Percentiles rank a stretch among this genome's conserved stretches.
phyloP scores from a whole-genome alignment of 768 basidiomycete species.

The Dentipellis fragilis region DNA sequence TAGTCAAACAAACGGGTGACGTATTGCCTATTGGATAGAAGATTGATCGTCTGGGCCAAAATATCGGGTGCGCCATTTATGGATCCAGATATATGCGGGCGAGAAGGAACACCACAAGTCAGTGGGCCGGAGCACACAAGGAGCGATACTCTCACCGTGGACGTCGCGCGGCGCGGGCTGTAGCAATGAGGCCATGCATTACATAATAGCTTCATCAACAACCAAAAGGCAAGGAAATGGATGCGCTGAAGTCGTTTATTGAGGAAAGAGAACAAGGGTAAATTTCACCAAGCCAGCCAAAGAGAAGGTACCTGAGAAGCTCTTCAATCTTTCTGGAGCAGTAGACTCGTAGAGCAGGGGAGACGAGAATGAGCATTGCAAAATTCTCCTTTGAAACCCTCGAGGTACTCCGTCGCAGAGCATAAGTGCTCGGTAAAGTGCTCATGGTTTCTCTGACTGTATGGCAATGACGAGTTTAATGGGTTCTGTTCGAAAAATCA shows the following conservation, averaged over 20 bases:
- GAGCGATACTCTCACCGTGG: no score
- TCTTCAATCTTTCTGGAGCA: no score
- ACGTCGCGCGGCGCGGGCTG: no score
- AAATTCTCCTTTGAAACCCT: slow-evolving; percentile 30
- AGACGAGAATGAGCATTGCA: slow-evolving; percentile 29
- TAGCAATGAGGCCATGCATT: no score
- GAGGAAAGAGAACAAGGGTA: no score
- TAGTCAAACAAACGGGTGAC: slow-evolving; percentile 37
- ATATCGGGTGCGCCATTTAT: slow-evolving; percentile 30
- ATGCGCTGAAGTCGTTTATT: neutral
- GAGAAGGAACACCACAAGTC: neutral
- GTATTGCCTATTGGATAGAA: slow-evolving; percentile 59
- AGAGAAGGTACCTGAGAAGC: no score
- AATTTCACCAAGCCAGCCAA: no score
- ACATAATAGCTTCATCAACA: no score
- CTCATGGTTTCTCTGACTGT: slow-evolving; percentile 17
- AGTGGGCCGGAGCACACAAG: no score
- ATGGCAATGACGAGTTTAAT: neutral
- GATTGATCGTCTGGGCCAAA: slow-evolving; percentile 32
- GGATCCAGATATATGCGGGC: neutral
- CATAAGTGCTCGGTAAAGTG: slow-evolving; percentile 21
- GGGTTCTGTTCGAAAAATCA: no score
- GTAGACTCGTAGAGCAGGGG: slow-evolving; percentile 22
- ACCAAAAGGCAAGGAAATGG: no score
- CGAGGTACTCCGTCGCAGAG: slow-evolving; percentile 18